Evolutionary conservation across 768 basidiomycete genomes (phyloP), one percentile per base, ranked within the genome.

Genomic region (Trametes cingulata): DNA sequence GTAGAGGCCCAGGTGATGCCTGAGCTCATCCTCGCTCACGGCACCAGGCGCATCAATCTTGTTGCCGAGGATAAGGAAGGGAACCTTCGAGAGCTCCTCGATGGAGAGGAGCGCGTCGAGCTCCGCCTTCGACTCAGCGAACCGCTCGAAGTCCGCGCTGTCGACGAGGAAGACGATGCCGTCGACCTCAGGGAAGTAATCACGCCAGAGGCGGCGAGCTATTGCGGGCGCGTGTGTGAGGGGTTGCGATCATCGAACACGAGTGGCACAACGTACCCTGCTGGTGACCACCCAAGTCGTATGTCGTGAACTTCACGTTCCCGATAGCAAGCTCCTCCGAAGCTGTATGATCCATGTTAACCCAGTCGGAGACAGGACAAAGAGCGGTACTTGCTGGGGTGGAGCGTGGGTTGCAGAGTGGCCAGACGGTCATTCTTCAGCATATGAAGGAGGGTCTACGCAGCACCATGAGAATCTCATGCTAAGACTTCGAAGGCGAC

Each of bases 131-230:
- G 93, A 93, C 77, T 98, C 97, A 8, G 88, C 75, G 77, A 99
- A 96, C 42, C 96, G 91, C 78, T 98, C 97, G 71, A 89, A 88
- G 80, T 99, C 97, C 64, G 94, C 94, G 66, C 87, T 91, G 78
- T 99, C 97, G 61, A 99, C 95, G 58, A 99, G 82, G 85, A 98
- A 99, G 71, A 98, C 87, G 69, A 99, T 98, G 17, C 94, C 96
- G 69, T 99, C 95, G 42, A 98, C 97, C 75, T 98, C 97, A 50
- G 97, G 97, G 87, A 99, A 98, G 80, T 98, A 99, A 76, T 99
- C 95, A 59, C 95, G 87, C 97, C 97, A 99, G 73, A 98, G 88
- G 67, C 97, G 93, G 67, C 97, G 95, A 54, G 97, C 97, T 86
- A 68, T 27, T 33, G 20, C 35, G 33, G 3, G 33, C 8, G 46